Conservation (phyloP, 1,284 basidiomycete species). For the Ustilago xerochloae region DNA sequence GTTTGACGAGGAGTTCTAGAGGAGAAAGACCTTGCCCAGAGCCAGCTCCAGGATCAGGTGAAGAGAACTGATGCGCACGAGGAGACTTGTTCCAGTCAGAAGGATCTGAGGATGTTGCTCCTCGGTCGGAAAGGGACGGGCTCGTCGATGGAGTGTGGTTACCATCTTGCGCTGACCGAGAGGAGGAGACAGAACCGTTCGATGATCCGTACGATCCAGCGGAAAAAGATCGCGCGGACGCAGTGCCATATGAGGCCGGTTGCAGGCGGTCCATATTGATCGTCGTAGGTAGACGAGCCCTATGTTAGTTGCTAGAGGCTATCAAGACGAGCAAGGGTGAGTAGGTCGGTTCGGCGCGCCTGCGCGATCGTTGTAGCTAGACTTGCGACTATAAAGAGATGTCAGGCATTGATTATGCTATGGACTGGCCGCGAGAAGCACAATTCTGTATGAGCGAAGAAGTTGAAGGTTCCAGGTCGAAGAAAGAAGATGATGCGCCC, state of each 20-base stretch:
- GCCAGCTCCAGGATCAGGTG: neutral
- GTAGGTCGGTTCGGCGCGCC: neutral
- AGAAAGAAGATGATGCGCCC: neutral
- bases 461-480: too few species aligned
- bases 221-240: constrained; percentile 28
- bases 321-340: neutral
- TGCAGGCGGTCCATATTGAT: constrained; percentile 28
- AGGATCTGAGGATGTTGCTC: constrained; percentile 5
- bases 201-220: constrained; percentile 37
- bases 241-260: constrained; percentile 15
- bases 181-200: constrained; percentile 25
- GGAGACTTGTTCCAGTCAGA: constrained; percentile 14
- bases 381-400: too few species aligned
- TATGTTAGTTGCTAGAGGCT: too few species aligned
- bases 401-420: too few species aligned
- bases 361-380: too few species aligned
- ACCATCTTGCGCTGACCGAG: neutral
- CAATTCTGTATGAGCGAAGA: too few species aligned
- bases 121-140: constrained; percentile 38
- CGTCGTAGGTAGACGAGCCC: too few species aligned
- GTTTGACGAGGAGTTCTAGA: constrained; percentile 41
- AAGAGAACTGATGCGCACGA: constrained; percentile 5
- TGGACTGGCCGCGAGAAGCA: too few species aligned
- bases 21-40: constrained; percentile 27
- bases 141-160: constrained; percentile 32